phyloP scores from a whole-genome alignment of 2,329 filamentous ascomycete species.

The Fusarium citri region DNA sequence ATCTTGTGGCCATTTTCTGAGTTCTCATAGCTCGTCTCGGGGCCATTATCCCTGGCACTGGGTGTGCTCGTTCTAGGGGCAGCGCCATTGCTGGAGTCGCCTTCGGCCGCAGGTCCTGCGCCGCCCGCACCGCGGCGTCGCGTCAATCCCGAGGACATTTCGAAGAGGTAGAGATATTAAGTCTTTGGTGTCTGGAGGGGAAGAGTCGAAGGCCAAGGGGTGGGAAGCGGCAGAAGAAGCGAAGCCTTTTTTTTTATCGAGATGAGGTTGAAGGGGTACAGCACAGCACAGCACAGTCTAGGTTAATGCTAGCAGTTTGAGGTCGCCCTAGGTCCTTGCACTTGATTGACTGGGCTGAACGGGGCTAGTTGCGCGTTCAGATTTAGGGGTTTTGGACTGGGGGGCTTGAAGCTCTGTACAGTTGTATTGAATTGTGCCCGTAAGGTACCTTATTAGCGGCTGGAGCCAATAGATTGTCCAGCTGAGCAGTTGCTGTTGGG shows the following conservation, averaged over 20 bases:
- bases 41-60: constrained; percentile 65
- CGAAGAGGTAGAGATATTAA: constrained; percentile 20
- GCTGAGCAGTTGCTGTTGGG: constrained; percentile 4
- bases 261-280: constrained; percentile 44
- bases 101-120: constrained; percentile 67
- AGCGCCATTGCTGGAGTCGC: constrained; percentile 66
- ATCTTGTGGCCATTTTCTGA: constrained; percentile 98
- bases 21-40: constrained; percentile 88
- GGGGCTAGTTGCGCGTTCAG: constrained; percentile 45
- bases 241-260: constrained; percentile 36
- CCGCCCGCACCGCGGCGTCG: constrained; percentile 77
- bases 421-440: background rate
- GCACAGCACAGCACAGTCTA: background rate
- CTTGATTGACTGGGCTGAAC: constrained; percentile 45
- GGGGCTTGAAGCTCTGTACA: constrained; percentile 18
- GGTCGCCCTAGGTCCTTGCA: constrained; percentile 23
- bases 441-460: constrained; percentile 23
- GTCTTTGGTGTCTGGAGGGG: constrained; percentile 15
- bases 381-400: constrained; percentile 45
- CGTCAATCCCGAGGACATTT: constrained; percentile 65
- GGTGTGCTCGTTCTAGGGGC: constrained; percentile 67
- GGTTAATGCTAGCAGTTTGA: constrained; percentile 23
- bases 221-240: constrained; percentile 18
- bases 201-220: constrained; percentile 16
- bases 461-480: constrained; percentile 26